phyloP scores from a whole-genome alignment of 371 early-diverging fungal genomes.

The Mortierella polycephala region DNA sequence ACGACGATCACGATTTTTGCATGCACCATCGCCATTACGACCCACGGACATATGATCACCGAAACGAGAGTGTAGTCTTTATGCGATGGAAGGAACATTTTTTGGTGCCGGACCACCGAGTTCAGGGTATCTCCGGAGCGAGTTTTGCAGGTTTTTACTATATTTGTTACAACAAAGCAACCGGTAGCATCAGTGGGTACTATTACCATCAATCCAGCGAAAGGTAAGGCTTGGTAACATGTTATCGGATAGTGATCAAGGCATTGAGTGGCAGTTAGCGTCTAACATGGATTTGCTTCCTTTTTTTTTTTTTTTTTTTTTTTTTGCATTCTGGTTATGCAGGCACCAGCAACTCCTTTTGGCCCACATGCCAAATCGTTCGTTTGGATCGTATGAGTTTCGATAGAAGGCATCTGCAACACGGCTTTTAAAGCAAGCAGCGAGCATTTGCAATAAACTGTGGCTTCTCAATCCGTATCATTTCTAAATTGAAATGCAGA shows the following conservation, averaged over 20 bases:
- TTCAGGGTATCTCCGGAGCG: constrained; percentile 87
- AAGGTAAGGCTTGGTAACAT: constrained; percentile 21
- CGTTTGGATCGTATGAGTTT: constrained; percentile 68
- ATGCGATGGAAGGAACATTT: constrained; percentile 99
- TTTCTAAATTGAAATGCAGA: too few relatives aligned
- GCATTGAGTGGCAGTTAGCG: neutral
- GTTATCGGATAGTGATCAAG: neutral
- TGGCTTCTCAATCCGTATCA: too few relatives aligned
- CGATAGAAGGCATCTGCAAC: constrained; percentile 57
- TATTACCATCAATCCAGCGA: constrained; percentile 75
- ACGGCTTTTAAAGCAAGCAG: too few relatives aligned
- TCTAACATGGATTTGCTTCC: neutral
- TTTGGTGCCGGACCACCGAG: constrained; percentile 92
- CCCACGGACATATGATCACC: constrained; percentile 67
- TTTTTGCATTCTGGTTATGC: neutral
- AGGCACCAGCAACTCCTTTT: constrained; percentile 86
- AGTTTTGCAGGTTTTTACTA: constrained; percentile 97
- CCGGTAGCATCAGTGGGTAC: constrained; percentile 82
- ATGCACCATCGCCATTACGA: constrained; percentile 26
- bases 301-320: neutral
- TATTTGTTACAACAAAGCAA: constrained; percentile 84
- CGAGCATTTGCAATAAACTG: too few relatives aligned
- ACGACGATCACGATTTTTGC: neutral
- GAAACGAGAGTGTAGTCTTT: constrained; percentile 80
- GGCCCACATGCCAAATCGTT: constrained; percentile 67